Evolutionary conservation across 2,329 filamentous ascomycete species (phyloP).

Genomic region (Ciborinia camelliae): DNA sequence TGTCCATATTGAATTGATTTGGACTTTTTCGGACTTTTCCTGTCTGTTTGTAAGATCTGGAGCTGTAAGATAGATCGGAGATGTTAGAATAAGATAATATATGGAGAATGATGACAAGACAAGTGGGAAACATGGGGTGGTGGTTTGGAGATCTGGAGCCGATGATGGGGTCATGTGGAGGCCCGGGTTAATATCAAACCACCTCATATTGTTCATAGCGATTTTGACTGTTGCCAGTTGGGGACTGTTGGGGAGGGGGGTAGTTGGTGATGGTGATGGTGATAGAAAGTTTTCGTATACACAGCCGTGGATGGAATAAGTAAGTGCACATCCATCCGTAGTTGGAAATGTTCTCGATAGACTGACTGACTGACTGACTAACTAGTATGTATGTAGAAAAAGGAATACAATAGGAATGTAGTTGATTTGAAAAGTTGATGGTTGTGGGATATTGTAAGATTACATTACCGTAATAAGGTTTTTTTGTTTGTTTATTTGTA

Average conservation of each 20-base stretch:
- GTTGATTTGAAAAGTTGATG: not conserved
- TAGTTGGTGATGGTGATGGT: no score
- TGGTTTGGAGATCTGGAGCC: not conserved
- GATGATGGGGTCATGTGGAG: not conserved
- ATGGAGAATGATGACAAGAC: not conserved
- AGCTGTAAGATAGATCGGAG: not conserved
- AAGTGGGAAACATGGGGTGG: not conserved
- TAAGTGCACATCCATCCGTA: not conserved
- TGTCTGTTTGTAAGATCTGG: not conserved
- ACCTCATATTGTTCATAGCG: not conserved
- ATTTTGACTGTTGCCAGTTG: no score
- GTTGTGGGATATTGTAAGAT: not conserved
- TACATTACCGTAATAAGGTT: constrained; percentile 7
- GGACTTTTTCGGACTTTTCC: not conserved
- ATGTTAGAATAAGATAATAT: not conserved
- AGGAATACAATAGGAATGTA: not conserved
- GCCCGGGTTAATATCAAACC: not conserved
- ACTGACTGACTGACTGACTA: no score
- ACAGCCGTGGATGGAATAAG: not conserved
- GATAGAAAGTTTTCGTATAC: not conserved
- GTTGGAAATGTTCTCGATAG: not conserved
- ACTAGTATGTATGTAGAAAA: not conserved
- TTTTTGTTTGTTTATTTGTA: not conserved
- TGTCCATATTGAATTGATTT: not conserved
- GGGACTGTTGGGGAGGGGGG: not conserved